These are phyloP conservation scores for Monascus ruber DNA, from an alignment of 2,329 filamentous ascomycete species.

Conservation along the genomic window DNA sequence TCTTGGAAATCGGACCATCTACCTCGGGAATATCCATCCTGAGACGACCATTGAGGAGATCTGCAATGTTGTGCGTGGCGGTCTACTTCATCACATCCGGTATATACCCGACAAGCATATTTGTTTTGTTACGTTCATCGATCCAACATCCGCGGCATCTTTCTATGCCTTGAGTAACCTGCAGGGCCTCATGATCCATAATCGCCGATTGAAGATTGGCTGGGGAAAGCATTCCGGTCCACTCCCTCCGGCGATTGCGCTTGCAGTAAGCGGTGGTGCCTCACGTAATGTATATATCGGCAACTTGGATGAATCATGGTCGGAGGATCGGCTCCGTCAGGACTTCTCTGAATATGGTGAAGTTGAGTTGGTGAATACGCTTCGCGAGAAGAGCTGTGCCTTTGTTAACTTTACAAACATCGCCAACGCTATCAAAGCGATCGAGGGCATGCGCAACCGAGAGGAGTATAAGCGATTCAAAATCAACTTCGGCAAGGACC, in stretches of 20 bases:
- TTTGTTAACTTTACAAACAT: slow-evolving; percentile 99
- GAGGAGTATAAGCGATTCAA: slow-evolving; percentile 98
- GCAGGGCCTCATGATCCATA: slow-evolving; percentile 98
- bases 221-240: slow-evolving; percentile 99
- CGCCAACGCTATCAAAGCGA: slow-evolving; percentile 98
- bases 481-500: slow-evolving; percentile 98
- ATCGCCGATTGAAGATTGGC: slow-evolving; percentile 91
- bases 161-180: slow-evolving; percentile 97
- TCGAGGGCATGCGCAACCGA: slow-evolving; percentile 85
- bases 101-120: slow-evolving; percentile 99
- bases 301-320: slow-evolving; percentile 95
- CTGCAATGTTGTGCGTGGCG: slow-evolving; percentile 94
- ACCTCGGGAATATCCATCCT: slow-evolving; percentile 95
- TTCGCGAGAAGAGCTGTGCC: slow-evolving; percentile 97
- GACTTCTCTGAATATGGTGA: slow-evolving; percentile 97
- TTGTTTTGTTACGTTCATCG: slow-evolving; percentile 98
- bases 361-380: slow-evolving; percentile 91
- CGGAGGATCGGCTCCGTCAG: slow-evolving; percentile 85
- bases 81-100: slow-evolving; percentile 91
- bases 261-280: slow-evolving; percentile 90
- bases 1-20: slow-evolving; percentile 92
- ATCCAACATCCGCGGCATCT: slow-evolving; percentile 91
- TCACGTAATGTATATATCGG: slow-evolving; percentile 98
- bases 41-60: slow-evolving; percentile 99
- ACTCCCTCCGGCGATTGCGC: slow-evolving; percentile 84